These are phyloP conservation scores for Glebionis coronaria DNA, from an alignment of 129 eudicot species.

Conservation along the genomic window DNA sequence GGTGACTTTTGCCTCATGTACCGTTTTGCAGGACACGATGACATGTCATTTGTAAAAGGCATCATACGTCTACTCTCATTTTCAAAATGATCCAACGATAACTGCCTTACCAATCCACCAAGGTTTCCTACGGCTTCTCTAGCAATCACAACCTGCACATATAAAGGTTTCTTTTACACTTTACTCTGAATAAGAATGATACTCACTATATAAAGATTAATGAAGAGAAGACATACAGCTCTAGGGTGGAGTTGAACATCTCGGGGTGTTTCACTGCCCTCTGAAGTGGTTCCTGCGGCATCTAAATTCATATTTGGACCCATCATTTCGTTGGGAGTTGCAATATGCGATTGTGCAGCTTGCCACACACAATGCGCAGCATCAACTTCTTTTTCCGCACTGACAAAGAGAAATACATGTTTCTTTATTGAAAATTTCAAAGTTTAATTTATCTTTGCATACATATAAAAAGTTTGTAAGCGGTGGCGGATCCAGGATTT, in stretches of 20 bases:
- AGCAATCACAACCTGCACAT: conserved; percentile 88
- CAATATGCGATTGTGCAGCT: conserved; percentile 69
- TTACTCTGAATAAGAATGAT: conserved; percentile 9
- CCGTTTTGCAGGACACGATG: conserved; percentile 59
- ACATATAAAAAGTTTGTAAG: not conserved
- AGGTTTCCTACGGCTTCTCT: conserved; percentile 89
- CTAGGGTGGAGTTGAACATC: conserved; percentile 96
- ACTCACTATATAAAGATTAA: conserved; percentile 1
- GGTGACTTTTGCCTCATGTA: conserved; percentile 82
- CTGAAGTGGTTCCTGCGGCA: conserved; percentile 53
- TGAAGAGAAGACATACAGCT: conserved; percentile 55
- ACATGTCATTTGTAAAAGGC: conserved; percentile 61
- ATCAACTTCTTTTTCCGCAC: conserved; percentile 66
- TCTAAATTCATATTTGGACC: conserved; percentile 51
- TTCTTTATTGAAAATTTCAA: conserved; percentile 12
- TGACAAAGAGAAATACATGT: conserved; percentile 20
- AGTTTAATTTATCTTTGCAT: no score
- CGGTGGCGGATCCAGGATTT: conserved; percentile 3
- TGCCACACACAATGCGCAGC: conserved; percentile 83
- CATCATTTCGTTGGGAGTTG: conserved; percentile 56
- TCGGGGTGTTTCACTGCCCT: conserved; percentile 50
- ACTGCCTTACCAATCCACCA: conserved; percentile 94
- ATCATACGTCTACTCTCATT: conserved; percentile 91
- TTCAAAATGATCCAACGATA: conserved; percentile 93
- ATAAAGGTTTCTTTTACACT: no score